phyloP scores from a whole-genome alignment of 352 stramenopile genomes.

The Globisporangium heterothallicum region DNA sequence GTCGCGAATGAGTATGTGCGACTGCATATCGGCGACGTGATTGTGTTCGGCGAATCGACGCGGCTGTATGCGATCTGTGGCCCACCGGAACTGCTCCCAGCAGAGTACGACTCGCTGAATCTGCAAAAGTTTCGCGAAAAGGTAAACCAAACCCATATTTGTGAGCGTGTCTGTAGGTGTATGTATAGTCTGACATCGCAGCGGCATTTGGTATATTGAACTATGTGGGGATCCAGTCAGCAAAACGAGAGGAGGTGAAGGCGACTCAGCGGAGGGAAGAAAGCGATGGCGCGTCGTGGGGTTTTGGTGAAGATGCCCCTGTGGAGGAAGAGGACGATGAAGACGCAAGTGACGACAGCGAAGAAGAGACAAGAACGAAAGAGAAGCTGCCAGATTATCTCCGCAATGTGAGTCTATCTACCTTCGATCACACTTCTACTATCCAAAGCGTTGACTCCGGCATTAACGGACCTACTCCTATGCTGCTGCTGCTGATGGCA shows the following conservation, averaged over 20 bases:
- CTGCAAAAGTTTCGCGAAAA: constrained; percentile 31
- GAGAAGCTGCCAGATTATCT: constrained; percentile 68
- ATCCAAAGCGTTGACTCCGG: too few species aligned
- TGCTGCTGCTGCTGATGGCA: constrained; percentile 5
- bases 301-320: constrained; percentile 77
- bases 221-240: background rate
- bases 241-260: constrained; percentile 17
- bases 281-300: constrained; percentile 55
- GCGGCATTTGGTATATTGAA: too few species aligned
- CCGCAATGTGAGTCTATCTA: constrained; percentile 36
- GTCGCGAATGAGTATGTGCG: constrained; percentile 39
- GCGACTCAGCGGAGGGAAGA: constrained; percentile 15
- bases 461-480: background rate
- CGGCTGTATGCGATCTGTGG: constrained; percentile 76
- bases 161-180: background rate
- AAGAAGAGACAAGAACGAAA: constrained; percentile 16
- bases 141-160: constrained; percentile 5
- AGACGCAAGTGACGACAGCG: constrained; percentile 12
- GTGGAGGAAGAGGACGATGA: constrained; percentile 51
- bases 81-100: constrained; percentile 52
- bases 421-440: background rate
- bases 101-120: constrained; percentile 72
- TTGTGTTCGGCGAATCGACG: constrained; percentile 87
- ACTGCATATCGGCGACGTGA: constrained; percentile 76
- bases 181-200: too few species aligned